These are phyloP conservation scores for Naganishia cerealis DNA, from an alignment of 1,284 basidiomycete genomes.

Conservation along the genomic window DNA sequence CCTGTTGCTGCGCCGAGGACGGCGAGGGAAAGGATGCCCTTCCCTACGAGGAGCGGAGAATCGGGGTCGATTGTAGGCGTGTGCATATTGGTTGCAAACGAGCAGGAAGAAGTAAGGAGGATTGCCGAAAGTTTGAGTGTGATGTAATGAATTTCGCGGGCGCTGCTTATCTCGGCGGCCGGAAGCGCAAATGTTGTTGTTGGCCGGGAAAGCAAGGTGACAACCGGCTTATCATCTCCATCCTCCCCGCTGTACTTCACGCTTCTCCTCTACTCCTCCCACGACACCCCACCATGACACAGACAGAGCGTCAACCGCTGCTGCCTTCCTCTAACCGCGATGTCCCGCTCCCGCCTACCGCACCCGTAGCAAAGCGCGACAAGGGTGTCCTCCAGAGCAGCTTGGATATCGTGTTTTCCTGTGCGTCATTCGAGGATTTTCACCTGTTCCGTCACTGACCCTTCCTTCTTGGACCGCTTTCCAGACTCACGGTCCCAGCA, in stretches of 20 bases:
- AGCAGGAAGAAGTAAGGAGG: not conserved
- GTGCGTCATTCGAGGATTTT: conserved; percentile 39
- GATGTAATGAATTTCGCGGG: not conserved
- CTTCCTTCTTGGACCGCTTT: not conserved
- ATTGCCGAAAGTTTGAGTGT: not conserved
- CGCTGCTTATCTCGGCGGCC: not conserved
- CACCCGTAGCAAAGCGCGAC: conserved; percentile 22
- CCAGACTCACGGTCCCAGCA: conserved; percentile 53
- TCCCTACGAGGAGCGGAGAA: conserved; percentile 43
- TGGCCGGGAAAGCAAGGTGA: not conserved
- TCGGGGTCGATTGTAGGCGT: conserved; percentile 40
- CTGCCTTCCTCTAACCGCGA: conserved; percentile 18
- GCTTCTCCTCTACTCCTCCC: not conserved
- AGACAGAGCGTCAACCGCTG: conserved; percentile 28
- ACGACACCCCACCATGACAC: conserved; percentile 1
- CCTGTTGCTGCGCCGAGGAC: conserved; percentile 43
- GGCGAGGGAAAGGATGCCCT: conserved; percentile 39
- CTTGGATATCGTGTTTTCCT: conserved; percentile 53
- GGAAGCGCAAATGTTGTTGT: not conserved
- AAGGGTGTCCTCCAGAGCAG: conserved; percentile 45
- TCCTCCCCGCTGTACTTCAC: not conserved
- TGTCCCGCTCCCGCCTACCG: conserved; percentile 10
- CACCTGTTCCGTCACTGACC: not conserved
- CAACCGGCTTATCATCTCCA: too few species aligned
- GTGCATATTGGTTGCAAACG: conserved; percentile 1